Percentiles rank a stretch among this genome's conserved stretches.
phyloP scores from a whole-genome alignment of 345 rosid genomes.

The Lepidium aucheri region DNA sequence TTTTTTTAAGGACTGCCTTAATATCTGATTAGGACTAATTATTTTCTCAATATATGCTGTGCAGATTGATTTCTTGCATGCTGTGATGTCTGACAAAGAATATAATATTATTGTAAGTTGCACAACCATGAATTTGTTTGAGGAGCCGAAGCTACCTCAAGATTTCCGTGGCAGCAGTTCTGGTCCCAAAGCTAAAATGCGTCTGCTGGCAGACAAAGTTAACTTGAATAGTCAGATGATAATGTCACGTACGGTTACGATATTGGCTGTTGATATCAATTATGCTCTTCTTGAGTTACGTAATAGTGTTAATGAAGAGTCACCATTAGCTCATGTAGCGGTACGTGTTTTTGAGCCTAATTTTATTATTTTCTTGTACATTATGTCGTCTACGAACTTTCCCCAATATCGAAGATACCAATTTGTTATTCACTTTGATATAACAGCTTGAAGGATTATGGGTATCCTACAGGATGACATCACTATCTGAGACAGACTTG shows the following conservation, averaged over 20 bases:
- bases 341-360: slow-evolving; percentile 40
- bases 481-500: slow-evolving; percentile 86
- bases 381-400: neutral
- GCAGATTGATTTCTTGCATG: slow-evolving; percentile 86
- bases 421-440: slow-evolving; percentile 6
- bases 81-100: slow-evolving; percentile 85
- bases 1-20: neutral
- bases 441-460: slow-evolving; percentile 92
- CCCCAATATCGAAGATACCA: slow-evolving; percentile 3
- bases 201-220: slow-evolving; percentile 82
- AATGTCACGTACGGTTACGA: slow-evolving; percentile 72
- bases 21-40: slow-evolving; percentile 1
- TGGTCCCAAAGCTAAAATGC: slow-evolving; percentile 70
- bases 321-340: slow-evolving; percentile 84
- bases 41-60: slow-evolving; percentile 14
- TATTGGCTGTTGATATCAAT: slow-evolving; percentile 76
- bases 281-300: slow-evolving; percentile 89
- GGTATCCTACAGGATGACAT: slow-evolving; percentile 88
- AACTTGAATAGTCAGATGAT: slow-evolving; percentile 81
- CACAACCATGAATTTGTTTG: slow-evolving; percentile 55
- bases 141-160: slow-evolving; percentile 85
- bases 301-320: slow-evolving; percentile 67
- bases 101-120: slow-evolving; percentile 77
- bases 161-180: slow-evolving; percentile 77
- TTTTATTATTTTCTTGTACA: slow-evolving; percentile 3